Conservation (phyloP, 768 basidiomycete species). For the Mycena sanguinolenta region DNA sequence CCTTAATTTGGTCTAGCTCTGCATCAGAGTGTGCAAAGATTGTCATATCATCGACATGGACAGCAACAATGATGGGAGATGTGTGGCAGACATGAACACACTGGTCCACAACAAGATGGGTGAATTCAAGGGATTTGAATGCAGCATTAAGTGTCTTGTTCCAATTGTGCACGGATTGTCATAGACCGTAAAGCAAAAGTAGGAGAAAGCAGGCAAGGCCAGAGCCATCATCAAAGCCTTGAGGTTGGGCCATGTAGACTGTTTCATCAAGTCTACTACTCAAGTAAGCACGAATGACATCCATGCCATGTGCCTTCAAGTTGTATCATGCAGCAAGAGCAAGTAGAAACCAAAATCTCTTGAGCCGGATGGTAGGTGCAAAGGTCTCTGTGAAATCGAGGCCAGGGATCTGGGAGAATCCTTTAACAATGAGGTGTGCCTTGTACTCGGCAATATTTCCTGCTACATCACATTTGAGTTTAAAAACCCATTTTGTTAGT, state of each 20-base stretch:
- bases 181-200: background rate
- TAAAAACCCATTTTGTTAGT: conserved; percentile 22
- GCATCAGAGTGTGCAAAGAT: background rate
- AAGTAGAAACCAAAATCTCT: conserved; percentile 3
- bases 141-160: background rate
- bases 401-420: conserved; percentile 16
- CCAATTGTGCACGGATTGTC: background rate
- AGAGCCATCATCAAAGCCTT: conserved; percentile 1
- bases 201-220: background rate
- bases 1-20: background rate
- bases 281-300: no score
- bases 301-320: background rate
- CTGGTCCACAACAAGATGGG: background rate
- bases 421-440: conserved; percentile 8
- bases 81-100: background rate
- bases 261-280: no score
- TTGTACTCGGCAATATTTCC: conserved; percentile 27
- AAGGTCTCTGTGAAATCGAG: conserved; percentile 13
- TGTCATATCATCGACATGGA: no score
- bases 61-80: no score
- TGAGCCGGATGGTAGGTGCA: conserved; percentile 7
- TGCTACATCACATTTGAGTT: conserved; percentile 8
- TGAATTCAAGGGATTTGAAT: background rate
- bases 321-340: conserved; percentile 7
- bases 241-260: no score